These are phyloP conservation scores for Rhazya stricta DNA, from an alignment of 257 asterid genomes.

Conservation along the genomic window DNA sequence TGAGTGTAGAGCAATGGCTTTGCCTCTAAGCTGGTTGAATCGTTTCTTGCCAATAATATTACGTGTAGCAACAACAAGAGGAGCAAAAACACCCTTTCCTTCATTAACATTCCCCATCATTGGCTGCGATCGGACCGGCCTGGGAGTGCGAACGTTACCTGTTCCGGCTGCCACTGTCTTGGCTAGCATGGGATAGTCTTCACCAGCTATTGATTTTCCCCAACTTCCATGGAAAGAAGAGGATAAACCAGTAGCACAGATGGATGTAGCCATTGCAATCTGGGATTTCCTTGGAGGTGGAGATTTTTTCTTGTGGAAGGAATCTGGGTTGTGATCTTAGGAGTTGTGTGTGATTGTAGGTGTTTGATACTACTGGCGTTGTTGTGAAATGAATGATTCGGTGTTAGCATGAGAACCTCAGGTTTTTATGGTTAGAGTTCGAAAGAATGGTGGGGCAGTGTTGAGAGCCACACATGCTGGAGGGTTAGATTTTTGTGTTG, in stretches of 20 bases:
- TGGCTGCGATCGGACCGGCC: constrained; percentile 50
- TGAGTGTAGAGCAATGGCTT: constrained; percentile 93
- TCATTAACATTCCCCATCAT: constrained; percentile 81
- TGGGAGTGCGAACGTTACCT: constrained; percentile 29
- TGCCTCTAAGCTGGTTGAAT: constrained; percentile 86
- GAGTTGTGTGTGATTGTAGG: not conserved
- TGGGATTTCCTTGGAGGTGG: not conserved
- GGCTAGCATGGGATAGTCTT: constrained; percentile 39
- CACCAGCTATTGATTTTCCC: constrained; percentile 50
- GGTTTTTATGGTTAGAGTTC: constrained; percentile 23
- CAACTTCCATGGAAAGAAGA: constrained; percentile 57
- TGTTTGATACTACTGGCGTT: not conserved
- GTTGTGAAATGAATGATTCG: constrained; percentile 10
- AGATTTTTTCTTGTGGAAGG: not conserved
- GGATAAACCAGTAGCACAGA: constrained; percentile 46
- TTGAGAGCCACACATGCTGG: constrained; percentile 38
- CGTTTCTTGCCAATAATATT: constrained; percentile 76
- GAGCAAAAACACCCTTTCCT: constrained; percentile 88
- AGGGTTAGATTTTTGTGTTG: constrained; percentile 21
- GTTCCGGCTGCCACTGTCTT: constrained; percentile 23
- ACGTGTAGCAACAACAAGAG: constrained; percentile 58
- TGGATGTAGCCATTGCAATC: constrained; percentile 49
- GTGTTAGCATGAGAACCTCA: constrained; percentile 23
- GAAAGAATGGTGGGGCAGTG: constrained; percentile 14
- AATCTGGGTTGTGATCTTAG: too few species aligned